phyloP scores from a whole-genome alignment of 805 yeast species.

The Candida arabinofermentans region DNA sequence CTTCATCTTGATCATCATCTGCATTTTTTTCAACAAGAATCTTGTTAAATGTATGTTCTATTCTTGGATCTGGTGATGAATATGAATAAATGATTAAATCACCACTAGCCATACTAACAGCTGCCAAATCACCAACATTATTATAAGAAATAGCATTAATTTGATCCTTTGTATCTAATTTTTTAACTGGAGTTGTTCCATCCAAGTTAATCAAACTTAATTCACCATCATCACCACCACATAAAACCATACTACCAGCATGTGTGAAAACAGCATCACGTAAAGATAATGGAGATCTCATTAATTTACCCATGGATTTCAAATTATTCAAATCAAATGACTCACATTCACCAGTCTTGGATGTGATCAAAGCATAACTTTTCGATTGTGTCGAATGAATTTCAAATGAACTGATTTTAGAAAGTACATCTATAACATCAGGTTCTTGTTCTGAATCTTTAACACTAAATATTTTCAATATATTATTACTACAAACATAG shows the following conservation, averaged over 20 bases:
- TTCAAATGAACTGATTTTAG: constrained; percentile 41
- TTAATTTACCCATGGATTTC: constrained; percentile 28
- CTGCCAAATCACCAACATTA: constrained; percentile 49
- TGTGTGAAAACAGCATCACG: constrained; percentile 57
- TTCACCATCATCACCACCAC: constrained; percentile 67
- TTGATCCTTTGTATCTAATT: constrained; percentile 47
- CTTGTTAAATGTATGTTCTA: constrained; percentile 40
- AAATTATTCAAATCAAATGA: constrained; percentile 31
- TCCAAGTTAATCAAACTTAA: constrained; percentile 45
- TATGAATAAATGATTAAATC: constrained; percentile 51
- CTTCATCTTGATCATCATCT: constrained; percentile 29
- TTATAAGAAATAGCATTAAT: constrained; percentile 53
- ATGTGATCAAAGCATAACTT: constrained; percentile 31
- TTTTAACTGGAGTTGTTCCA: constrained; percentile 28
- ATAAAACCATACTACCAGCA: constrained; percentile 51
- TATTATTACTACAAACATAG: constrained; percentile 50
- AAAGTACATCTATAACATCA: constrained; percentile 48
- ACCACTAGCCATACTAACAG: constrained; percentile 60
- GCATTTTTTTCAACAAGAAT: constrained; percentile 35
- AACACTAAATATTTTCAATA: constrained; percentile 49
- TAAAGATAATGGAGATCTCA: constrained; percentile 43
- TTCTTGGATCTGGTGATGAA: constrained; percentile 51
- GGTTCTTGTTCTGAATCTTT: constrained; percentile 57
- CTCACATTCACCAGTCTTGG: constrained; percentile 41
- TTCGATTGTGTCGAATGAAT: constrained; percentile 12